phyloP scores from a whole-genome alignment of 1,284 basidiomycete species.

The Marasmius fiardii region DNA sequence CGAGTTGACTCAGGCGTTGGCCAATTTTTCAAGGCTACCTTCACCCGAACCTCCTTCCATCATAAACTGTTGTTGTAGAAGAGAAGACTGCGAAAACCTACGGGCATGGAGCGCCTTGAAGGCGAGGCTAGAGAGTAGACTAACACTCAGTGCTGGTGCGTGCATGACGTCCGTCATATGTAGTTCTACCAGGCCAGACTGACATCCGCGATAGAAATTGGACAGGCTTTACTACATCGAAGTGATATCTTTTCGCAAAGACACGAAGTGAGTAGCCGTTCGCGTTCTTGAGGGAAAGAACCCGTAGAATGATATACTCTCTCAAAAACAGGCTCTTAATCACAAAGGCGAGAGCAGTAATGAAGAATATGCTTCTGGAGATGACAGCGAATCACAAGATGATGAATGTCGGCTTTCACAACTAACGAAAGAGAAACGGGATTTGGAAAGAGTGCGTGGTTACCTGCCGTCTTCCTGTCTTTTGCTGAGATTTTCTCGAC shows the following conservation, averaged over 20 bases:
- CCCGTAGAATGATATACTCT: too few species aligned
- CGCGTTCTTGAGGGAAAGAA: too few species aligned
- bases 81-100: conserved; percentile 59
- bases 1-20: conserved; percentile 68
- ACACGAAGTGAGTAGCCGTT: conserved; percentile 53
- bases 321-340: not conserved
- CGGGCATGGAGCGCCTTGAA: conserved; percentile 65
- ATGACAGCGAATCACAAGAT: conserved; percentile 10
- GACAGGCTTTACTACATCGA: conserved; percentile 82
- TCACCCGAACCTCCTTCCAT: conserved; percentile 59
- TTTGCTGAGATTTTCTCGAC: not conserved
- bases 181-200: not conserved
- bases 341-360: conserved; percentile 3
- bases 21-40: conserved; percentile 64
- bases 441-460: conserved; percentile 60
- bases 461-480: not conserved
- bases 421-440: conserved; percentile 54
- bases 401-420: conserved; percentile 36
- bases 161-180: conserved; percentile 16
- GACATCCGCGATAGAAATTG: conserved; percentile 64
- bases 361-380: conserved; percentile 16
- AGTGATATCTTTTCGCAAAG: conserved; percentile 84
- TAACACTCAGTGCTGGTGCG: conserved; percentile 83
- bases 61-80: conserved; percentile 63
- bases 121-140: conserved; percentile 67